A percentile compares a stretch with the other conserved stretches of the same genome.
These are phyloP conservation scores for Fraxinus quadrangulata DNA, from an alignment of 257 asterid species.

Conservation along the genomic window DNA sequence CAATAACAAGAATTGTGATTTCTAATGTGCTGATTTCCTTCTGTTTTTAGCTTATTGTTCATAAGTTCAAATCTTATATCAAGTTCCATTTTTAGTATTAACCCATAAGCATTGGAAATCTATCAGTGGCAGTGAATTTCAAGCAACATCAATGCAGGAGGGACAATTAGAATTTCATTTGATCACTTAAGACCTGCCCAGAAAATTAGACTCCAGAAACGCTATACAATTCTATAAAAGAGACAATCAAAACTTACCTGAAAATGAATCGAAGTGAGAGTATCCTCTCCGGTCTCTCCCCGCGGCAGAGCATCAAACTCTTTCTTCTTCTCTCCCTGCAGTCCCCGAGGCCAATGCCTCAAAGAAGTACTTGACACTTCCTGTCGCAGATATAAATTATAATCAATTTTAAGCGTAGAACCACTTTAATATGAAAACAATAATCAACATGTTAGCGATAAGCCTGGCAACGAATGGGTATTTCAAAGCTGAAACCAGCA, in stretches of 20 bases:
- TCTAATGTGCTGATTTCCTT: not conserved
- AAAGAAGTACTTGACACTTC: not conserved
- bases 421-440: too few relatives aligned
- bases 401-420: not conserved
- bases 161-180: not conserved
- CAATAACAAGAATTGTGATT: not conserved
- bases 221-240: not conserved
- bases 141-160: not conserved
- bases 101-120: not conserved
- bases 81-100: not conserved
- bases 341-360: constrained; percentile 32
- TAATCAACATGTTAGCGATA: not conserved
- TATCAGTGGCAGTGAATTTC: not conserved
- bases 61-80: not conserved
- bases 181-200: not conserved
- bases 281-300: constrained; percentile 68
- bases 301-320: constrained; percentile 49
- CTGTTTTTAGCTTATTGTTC: not conserved
- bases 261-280: constrained; percentile 60
- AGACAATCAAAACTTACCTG: constrained; percentile 50
- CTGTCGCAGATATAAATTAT: not conserved
- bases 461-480: not conserved
- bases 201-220: too few relatives aligned
- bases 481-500: too few relatives aligned
- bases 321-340: constrained; percentile 39